A percentile compares a stretch with the other conserved stretches of the same genome.
phyloP scores from a whole-genome alignment of 2,329 filamentous ascomycete species.

The Fusarium chaquense region DNA sequence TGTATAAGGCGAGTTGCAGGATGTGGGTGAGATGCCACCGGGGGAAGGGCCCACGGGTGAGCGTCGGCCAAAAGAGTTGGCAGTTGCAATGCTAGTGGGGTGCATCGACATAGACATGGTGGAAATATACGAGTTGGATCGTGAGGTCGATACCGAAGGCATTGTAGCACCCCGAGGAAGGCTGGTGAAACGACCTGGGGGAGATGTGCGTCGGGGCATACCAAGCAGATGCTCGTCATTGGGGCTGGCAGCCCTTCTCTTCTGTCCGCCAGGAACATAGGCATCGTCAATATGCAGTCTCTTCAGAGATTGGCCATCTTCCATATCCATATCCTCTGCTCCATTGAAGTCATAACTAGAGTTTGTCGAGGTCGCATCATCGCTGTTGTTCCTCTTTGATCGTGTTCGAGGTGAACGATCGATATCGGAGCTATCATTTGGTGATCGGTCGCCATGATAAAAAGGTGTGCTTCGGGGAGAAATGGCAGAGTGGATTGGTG shows the following conservation, averaged over 20 bases:
- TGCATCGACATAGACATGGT: constrained; percentile 57
- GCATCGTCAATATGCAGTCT: constrained; percentile 64
- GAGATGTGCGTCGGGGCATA: constrained; percentile 63
- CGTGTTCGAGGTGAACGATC: constrained; percentile 62
- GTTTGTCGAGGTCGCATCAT: constrained; percentile 62
- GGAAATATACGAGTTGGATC: constrained; percentile 63
- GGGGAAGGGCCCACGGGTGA: constrained; percentile 61
- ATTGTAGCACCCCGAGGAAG: constrained; percentile 59
- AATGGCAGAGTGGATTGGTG: constrained; percentile 60
- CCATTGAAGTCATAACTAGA: constrained; percentile 57
- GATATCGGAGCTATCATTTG: constrained; percentile 58
- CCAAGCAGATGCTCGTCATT: constrained; percentile 60
- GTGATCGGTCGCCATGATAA: constrained; percentile 57
- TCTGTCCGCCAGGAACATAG: constrained; percentile 59
- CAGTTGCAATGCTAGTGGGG: constrained; percentile 56
- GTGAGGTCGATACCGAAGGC: constrained; percentile 58
- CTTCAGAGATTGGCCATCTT: constrained; percentile 64
- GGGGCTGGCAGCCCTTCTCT: constrained; percentile 68
- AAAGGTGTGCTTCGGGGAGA: constrained; percentile 62
- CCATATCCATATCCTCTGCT: constrained; percentile 62
- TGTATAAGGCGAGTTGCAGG: constrained; percentile 63
- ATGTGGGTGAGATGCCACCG: constrained; percentile 64
- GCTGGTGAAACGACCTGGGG: constrained; percentile 62
- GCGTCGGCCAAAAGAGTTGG: constrained; percentile 60
- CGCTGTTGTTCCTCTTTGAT: constrained; percentile 64